These are phyloP conservation scores for Hymenotorrendiella dingleyae DNA, from an alignment of 2,329 filamentous ascomycete species.

Conservation along the genomic window DNA sequence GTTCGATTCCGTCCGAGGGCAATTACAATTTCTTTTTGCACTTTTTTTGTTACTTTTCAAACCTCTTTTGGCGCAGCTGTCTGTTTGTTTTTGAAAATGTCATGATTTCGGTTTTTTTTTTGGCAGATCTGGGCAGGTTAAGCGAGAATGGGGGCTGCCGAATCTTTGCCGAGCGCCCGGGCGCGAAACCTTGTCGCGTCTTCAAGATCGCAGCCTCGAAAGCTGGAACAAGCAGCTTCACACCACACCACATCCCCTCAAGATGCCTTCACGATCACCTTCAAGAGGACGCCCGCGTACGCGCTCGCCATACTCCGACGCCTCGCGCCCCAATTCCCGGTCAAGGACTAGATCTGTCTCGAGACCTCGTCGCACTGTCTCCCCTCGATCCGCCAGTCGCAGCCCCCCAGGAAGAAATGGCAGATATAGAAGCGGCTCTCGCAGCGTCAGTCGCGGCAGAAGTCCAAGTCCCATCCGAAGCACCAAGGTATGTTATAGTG, in stretches of 20 bases:
- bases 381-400: slow-evolving; percentile 25
- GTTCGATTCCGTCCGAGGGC: slow-evolving; percentile 35
- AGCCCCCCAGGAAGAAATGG: slow-evolving; percentile 25
- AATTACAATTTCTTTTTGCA: slow-evolving; percentile 8
- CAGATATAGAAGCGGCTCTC: slow-evolving; percentile 27
- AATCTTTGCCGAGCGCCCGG: too few relatives aligned
- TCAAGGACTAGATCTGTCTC: slow-evolving; percentile 23
- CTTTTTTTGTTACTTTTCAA: slow-evolving; percentile 4
- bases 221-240: too few relatives aligned
- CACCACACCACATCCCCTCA: too few relatives aligned
- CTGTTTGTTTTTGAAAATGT: background rate
- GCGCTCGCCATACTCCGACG: slow-evolving; percentile 28
- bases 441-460: slow-evolving; percentile 28
- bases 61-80: too few relatives aligned
- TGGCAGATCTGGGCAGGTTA: too few relatives aligned
- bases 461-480: slow-evolving; percentile 37
- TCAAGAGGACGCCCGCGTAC: slow-evolving; percentile 23
- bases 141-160: too few relatives aligned
- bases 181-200: too few relatives aligned
- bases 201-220: too few relatives aligned
- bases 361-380: slow-evolving; percentile 26
- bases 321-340: slow-evolving; percentile 19
- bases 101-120: background rate
- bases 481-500: slow-evolving; percentile 42
- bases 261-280: slow-evolving; percentile 23